Evolutionary conservation across 2,329 filamentous ascomycete genomes (phyloP).

Genomic region (Penicillium sp.): DNA sequence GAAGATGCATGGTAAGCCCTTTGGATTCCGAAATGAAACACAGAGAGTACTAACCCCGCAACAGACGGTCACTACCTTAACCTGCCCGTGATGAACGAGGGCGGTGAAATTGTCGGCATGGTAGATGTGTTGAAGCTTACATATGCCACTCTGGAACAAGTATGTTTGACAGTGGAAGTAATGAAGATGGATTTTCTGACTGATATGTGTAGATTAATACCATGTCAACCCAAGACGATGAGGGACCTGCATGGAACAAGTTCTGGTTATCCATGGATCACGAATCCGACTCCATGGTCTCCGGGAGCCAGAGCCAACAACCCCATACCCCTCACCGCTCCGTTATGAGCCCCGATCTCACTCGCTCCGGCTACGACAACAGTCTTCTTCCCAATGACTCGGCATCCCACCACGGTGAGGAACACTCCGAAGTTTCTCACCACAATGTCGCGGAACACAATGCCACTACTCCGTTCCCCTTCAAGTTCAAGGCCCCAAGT

Average conservation of each 20-base stretch:
- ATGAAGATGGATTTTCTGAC: slow-evolving; percentile 1
- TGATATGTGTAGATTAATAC: slow-evolving; percentile 66
- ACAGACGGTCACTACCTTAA: slow-evolving; percentile 97
- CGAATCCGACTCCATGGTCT: slow-evolving; percentile 94
- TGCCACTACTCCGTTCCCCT: slow-evolving; percentile 79
- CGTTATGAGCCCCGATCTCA: slow-evolving; percentile 71
- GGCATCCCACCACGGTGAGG: slow-evolving; percentile 82
- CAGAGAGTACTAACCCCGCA: slow-evolving; percentile 9
- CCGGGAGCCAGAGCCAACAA: slow-evolving; percentile 76
- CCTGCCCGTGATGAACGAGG: slow-evolving; percentile 95
- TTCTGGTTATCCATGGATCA: slow-evolving; percentile 97
- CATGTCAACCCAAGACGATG: slow-evolving; percentile 81
- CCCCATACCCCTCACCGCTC: slow-evolving; percentile 66
- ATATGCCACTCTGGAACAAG: slow-evolving; percentile 95
- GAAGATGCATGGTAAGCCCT: slow-evolving; percentile 90
- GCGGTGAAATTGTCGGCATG: slow-evolving; percentile 97
- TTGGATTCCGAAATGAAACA: background rate
- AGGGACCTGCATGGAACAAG: slow-evolving; percentile 98
- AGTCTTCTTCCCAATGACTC: slow-evolving; percentile 92
- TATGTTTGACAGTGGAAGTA: slow-evolving; percentile 40
- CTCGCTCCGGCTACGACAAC: slow-evolving; percentile 58
- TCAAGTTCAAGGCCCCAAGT: slow-evolving; percentile 98
- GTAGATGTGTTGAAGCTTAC: slow-evolving; percentile 97
- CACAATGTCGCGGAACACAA: slow-evolving; percentile 52
- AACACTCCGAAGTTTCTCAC: slow-evolving; percentile 67